Evolutionary conservation across 2,329 filamentous ascomycete genomes (phyloP), one percentile per base, ranked within the genome.

Genomic region (Fusarium nygamai): DNA sequence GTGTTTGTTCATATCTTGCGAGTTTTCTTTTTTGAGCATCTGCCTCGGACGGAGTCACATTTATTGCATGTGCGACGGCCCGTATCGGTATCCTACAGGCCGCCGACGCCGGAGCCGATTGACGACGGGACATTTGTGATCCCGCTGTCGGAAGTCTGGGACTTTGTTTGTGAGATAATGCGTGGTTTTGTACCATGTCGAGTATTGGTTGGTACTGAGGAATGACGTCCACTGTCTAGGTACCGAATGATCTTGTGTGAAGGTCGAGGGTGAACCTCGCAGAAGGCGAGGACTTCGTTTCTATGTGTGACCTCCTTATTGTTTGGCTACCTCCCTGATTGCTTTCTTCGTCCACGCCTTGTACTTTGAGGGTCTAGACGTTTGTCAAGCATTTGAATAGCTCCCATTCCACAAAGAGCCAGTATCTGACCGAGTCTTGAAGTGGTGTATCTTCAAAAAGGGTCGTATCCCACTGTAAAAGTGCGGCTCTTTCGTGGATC

Each of bases 91-190:
- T 61, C 29, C n/a, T 58, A 61, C 54, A 47, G 27, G 48, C 48
- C 46, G 48, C 66, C 66, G 58, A 73, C 61, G 38, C 33, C 65
- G 70, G 65, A 65, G 65, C 53, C 71, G 39, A 70, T 73, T 41
- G n/a, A 48, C 34, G n/a, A 56, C 24, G 43, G 56, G 24, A 50
- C 38, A 73, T 64, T 67, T 43, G 16, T 33, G 22, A 60, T 63
- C 39, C 53, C 29, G 44, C 41, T 51, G 53, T 31, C 27, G 58
- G 47, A 39, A 43, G 31, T 56, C 47, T 61, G 63, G 48, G 46
- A 31, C 36, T 59, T 46, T 58, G 22, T 48, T 66, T 73, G 70
- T 60, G 47, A 38, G 20, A 62, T 34, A n/a, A 17, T 34, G 31
- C 43, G 29, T 44, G 12, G 34, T 54, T 54, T 53, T 70, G 62